Conservation (phyloP, 345 rosid genomes). For the Aquilaria sinensis region DNA sequence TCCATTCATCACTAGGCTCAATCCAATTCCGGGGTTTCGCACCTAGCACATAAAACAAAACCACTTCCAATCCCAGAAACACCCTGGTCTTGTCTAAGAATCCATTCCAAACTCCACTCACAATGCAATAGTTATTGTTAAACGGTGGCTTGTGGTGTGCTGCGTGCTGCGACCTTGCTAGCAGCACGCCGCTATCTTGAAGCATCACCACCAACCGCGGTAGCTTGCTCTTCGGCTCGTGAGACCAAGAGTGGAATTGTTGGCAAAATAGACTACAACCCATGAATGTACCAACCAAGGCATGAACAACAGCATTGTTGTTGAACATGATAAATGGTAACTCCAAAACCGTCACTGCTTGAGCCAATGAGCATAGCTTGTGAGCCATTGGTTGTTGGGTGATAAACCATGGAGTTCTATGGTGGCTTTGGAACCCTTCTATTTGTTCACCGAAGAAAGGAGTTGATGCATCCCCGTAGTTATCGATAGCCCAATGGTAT, state of each 20-base stretch:
- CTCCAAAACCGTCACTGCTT: slow-evolving; percentile 41
- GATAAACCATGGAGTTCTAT: slow-evolving; percentile 80
- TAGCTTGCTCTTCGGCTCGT: slow-evolving; percentile 68
- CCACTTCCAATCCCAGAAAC: slow-evolving; percentile 69
- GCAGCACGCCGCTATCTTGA: slow-evolving; percentile 61
- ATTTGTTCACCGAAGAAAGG: slow-evolving; percentile 61
- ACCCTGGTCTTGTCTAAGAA: slow-evolving; percentile 44
- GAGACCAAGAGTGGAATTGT: slow-evolving; percentile 91
- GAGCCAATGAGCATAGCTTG: slow-evolving; percentile 65
- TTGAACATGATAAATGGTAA: slow-evolving; percentile 45
- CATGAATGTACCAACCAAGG: slow-evolving; percentile 43
- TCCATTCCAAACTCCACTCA: slow-evolving; percentile 72
- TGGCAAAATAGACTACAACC: slow-evolving; percentile 80
- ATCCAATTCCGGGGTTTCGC: slow-evolving; percentile 70
- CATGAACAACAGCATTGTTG: slow-evolving; percentile 33
- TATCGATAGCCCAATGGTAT: slow-evolving; percentile 85
- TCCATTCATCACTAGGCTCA: slow-evolving; percentile 53
- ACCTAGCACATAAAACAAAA: slow-evolving; percentile 43
- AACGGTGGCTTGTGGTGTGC: slow-evolving; percentile 71
- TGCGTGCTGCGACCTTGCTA: slow-evolving; percentile 51
- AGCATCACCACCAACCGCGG: slow-evolving; percentile 47
- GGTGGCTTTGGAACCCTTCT: slow-evolving; percentile 82
- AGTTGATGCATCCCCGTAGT: slow-evolving; percentile 62
- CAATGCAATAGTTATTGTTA: slow-evolving; percentile 77
- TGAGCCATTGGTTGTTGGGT: slow-evolving; percentile 64